These are phyloP conservation scores for Cytospora mali DNA, from an alignment of 2,329 filamentous ascomycete genomes.

Conservation along the genomic window DNA sequence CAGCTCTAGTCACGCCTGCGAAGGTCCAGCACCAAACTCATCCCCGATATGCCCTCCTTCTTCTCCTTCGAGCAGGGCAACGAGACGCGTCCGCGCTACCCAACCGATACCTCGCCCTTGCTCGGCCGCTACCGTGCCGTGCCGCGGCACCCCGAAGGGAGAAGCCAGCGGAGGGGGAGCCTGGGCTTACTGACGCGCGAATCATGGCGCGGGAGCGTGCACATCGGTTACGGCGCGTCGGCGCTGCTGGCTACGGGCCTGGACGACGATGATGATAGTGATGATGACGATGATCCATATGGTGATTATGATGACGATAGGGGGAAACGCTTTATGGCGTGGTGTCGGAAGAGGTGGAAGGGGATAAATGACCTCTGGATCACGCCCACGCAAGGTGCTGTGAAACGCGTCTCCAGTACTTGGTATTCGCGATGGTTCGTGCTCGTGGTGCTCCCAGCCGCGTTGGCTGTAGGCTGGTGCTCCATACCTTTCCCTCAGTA, in stretches of 20 bases:
- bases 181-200: constrained; percentile 44
- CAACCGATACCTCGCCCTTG: constrained; percentile 58
- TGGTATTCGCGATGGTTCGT: constrained; percentile 68
- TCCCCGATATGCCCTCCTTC: constrained; percentile 59
- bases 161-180: constrained; percentile 36
- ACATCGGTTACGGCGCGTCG: constrained; percentile 55
- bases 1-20: constrained; percentile 26
- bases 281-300: constrained; percentile 33
- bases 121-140: constrained; percentile 69
- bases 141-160: constrained; percentile 40
- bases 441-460: constrained; percentile 63
- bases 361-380: constrained; percentile 59
- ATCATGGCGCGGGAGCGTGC: constrained; percentile 53
- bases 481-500: constrained; percentile 68
- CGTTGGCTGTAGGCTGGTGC: constrained; percentile 65
- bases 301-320: not conserved
- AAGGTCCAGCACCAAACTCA: constrained; percentile 20
- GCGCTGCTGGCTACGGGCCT: constrained; percentile 51
- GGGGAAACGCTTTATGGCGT: constrained; percentile 36
- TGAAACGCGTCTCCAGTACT: constrained; percentile 59
- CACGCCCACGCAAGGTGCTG: constrained; percentile 59
- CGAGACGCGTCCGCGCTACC: constrained; percentile 55
- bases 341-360: constrained; percentile 39
- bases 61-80: constrained; percentile 69
- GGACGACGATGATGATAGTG: constrained; percentile 41